Base-by-base conservation (phyloP, 345 rosid genomes). In the Hevea brasiliensis region DNA sequence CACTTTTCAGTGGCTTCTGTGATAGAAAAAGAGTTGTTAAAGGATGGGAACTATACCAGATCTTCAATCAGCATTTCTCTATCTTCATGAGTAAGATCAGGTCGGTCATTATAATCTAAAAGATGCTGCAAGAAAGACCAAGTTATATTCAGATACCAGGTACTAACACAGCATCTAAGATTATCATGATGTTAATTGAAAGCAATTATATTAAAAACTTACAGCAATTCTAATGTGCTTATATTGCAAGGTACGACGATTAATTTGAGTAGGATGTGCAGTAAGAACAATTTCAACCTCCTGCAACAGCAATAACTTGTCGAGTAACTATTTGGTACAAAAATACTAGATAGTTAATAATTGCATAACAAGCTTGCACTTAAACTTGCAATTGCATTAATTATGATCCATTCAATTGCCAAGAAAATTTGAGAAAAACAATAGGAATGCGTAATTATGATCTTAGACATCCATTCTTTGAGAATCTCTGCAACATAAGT, bases 191-290 rank as follows among this genome's bases (percentile, higher is more conserved):
- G 62, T 8, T 11, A 56, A 77, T 69, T 20, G 47, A 48, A 17
- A 21, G 27, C 70, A 81, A 77, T 61, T 26, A 24, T 40, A 18
- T 63, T 63, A 68, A 77, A 7, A 73, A 77, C 96, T 89, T 85
- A 92, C 97, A 68, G 97, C 93, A 76, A 94, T 88, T 82, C 97
- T 92, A 42, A 92, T 73, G 89, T 94, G 98, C 77, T 92, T 94
- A 82, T 94, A 92, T 70, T 94, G 98, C 84, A 92, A 87, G 74
- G 98, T 94, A 61, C 98, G 87, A 6, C 98, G 92, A 72, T 89
- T 89, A 72, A 94, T 94, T 85, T 94, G 98, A 79, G 98, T 94
- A 59, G 98, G 98, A 81, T 94, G 98, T 62, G 98, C 98, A 65
- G 98, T 94, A 59, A 94, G 98, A 81, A 94, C 98, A 73, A 94